Evolutionary conservation across 345 rosid species (phyloP).

Genomic region (Ceriops tagal): DNA sequence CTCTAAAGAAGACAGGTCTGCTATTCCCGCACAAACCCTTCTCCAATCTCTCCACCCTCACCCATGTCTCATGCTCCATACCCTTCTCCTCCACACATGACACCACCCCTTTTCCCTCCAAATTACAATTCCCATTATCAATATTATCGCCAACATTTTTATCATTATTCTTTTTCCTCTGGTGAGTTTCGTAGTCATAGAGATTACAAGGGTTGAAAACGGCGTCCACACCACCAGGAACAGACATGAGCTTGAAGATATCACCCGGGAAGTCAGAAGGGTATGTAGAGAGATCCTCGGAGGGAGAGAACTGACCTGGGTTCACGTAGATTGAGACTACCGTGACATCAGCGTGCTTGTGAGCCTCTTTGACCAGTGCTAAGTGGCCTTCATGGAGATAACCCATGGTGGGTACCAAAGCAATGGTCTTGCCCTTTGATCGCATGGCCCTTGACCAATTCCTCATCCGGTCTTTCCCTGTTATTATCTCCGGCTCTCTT

Average conservation of each 20-base stretch:
- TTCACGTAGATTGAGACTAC: constrained; percentile 88
- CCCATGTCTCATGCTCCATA: constrained; percentile 86
- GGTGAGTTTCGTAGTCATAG: constrained; percentile 43
- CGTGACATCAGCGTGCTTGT: constrained; percentile 37
- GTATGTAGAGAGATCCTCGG: constrained; percentile 84
- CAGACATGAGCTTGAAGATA: constrained; percentile 49
- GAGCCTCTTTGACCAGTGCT: constrained; percentile 65
- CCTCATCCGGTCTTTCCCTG: constrained; percentile 65
- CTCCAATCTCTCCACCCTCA: constrained; percentile 80
- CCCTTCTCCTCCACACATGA: constrained; percentile 66
- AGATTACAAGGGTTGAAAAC: constrained; percentile 75
- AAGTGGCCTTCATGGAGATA: constrained; percentile 85
- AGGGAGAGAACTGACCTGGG: constrained; percentile 95
- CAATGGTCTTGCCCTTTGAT: constrained; percentile 61
- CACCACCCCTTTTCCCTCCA: constrained; percentile 26
- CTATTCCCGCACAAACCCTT: constrained; percentile 87
- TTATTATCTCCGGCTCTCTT: constrained; percentile 45
- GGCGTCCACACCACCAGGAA: constrained; percentile 54
- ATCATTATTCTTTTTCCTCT: background rate
- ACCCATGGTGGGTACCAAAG: constrained; percentile 86
- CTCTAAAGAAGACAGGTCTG: constrained; percentile 84
- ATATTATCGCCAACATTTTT: background rate
- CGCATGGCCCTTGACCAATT: constrained; percentile 67
- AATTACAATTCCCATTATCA: background rate
- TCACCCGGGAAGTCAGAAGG: constrained; percentile 87